Percentiles rank a stretch among this genome's conserved stretches.
Evolutionary conservation across 2,329 filamentous ascomycete species (phyloP).

Genomic region (Mycosphaerella sp.): DNA sequence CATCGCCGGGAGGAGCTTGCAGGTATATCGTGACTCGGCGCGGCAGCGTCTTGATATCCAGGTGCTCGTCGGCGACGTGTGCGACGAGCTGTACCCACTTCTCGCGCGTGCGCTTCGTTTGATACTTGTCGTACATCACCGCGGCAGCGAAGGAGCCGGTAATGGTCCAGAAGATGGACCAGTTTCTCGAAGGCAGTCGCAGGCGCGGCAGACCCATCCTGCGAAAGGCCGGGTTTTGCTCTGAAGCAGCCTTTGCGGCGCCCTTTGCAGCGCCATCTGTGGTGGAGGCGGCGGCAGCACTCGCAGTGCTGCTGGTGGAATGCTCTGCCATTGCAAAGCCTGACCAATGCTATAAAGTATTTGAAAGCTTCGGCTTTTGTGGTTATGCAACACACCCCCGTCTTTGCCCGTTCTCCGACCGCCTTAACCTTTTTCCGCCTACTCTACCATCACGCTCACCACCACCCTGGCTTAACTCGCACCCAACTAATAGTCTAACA

Average conservation of each 20-base stretch:
- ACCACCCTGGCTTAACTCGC: no score
- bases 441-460: no score
- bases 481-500: no score
- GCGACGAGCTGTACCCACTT: constrained; percentile 84
- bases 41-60: constrained; percentile 67
- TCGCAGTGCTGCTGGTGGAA: background rate
- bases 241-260: constrained; percentile 19
- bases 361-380: no score
- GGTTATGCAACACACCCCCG: no score
- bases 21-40: constrained; percentile 82
- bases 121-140: constrained; percentile 83
- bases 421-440: no score
- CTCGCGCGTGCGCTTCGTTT: constrained; percentile 76
- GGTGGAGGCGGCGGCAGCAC: background rate
- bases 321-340: background rate
- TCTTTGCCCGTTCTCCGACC: no score
- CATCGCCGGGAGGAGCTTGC: constrained; percentile 78
- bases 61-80: constrained; percentile 69
- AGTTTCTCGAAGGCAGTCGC: constrained; percentile 88
- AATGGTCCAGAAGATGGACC: constrained; percentile 88
- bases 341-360: background rate
- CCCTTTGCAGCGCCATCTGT: background rate
- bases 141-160: constrained; percentile 71
- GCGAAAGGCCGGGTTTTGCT: constrained; percentile 64
- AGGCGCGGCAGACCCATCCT: constrained; percentile 76